Evolutionary conservation across 129 eudicot species (phyloP).

Genomic region (Tagetes patula): DNA sequence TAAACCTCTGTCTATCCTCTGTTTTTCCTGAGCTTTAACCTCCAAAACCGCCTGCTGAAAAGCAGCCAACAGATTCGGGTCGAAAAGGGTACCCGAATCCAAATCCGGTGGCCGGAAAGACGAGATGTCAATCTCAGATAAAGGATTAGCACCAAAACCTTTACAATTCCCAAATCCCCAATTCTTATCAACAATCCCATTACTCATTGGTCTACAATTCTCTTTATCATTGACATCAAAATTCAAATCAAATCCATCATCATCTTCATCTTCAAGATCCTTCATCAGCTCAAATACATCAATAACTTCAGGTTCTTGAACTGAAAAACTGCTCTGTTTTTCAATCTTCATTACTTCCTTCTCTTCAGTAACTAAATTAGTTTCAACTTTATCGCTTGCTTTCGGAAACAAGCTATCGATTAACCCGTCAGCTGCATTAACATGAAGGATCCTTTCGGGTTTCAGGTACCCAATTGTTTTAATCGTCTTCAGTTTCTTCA

Average conservation of each 20-base stretch:
- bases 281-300: slow-evolving; percentile 75
- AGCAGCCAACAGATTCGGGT: slow-evolving; percentile 70
- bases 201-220: slow-evolving; percentile 41
- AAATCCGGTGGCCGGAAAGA: slow-evolving; percentile 66
- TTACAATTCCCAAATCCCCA: slow-evolving; percentile 2
- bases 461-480: slow-evolving; percentile 69
- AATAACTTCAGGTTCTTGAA: slow-evolving; percentile 60
- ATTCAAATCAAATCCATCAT: slow-evolving; percentile 35
- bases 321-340: slow-evolving; percentile 20
- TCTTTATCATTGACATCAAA: slow-evolving; percentile 49
- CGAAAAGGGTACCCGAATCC: slow-evolving; percentile 64
- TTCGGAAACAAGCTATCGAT: slow-evolving; percentile 34
- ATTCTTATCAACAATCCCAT: slow-evolving; percentile 16
- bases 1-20: slow-evolving; percentile 32
- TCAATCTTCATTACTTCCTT: slow-evolving; percentile 27
- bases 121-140: slow-evolving; percentile 50
- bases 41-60: slow-evolving; percentile 68
- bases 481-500: slow-evolving; percentile 78
- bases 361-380: slow-evolving; percentile 34
- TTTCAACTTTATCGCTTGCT: slow-evolving; percentile 30
- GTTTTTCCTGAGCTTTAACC: slow-evolving; percentile 50
- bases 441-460: slow-evolving; percentile 54
- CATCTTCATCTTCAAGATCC: slow-evolving; percentile 51
- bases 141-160: slow-evolving; percentile 25
- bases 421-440: slow-evolving; percentile 40